Conservation (phyloP, 768 basidiomycete genomes). For the Boletus speciosus region DNA sequence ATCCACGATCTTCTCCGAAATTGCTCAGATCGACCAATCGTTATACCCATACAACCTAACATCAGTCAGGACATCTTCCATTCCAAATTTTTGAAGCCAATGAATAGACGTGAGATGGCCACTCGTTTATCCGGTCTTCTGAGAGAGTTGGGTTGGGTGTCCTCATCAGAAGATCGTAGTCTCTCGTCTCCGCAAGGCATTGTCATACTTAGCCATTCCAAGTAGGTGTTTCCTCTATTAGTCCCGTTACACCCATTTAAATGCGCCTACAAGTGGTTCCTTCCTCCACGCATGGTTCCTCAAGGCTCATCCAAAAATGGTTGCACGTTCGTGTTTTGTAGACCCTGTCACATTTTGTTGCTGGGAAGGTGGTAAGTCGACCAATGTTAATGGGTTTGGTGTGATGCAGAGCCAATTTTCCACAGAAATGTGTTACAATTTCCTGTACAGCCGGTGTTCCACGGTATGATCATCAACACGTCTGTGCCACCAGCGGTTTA, state of each 20-base stretch:
- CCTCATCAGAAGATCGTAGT: constrained; percentile 21
- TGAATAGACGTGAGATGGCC: constrained; percentile 58
- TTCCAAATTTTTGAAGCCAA: constrained; percentile 65
- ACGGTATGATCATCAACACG: constrained; percentile 42
- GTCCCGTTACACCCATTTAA: neutral
- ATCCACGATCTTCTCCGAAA: constrained; percentile 53
- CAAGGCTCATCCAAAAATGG: constrained; percentile 68
- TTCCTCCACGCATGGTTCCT: constrained; percentile 89
- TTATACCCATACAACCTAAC: constrained; percentile 79
- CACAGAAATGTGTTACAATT: constrained; percentile 86
- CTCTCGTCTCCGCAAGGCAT: constrained; percentile 46
- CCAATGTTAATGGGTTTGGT: neutral
- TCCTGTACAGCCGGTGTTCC: constrained; percentile 68
- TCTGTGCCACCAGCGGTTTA: neutral
- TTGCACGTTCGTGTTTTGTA: constrained; percentile 79
- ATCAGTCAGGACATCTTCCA: constrained; percentile 86
- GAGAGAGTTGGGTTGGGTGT: constrained; percentile 61
- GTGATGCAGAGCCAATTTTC: neutral
- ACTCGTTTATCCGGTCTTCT: constrained; percentile 55
- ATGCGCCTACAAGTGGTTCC: constrained; percentile 51
- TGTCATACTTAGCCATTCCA: constrained; percentile 83
- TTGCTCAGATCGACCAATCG: constrained; percentile 65
- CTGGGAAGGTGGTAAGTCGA: constrained; percentile 82
- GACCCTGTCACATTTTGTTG: constrained; percentile 89
- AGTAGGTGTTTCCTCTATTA: constrained; percentile 44